A percentile compares a stretch with the other conserved stretches of the same genome.
phyloP scores from a whole-genome alignment of 495 filamentous ascomycete genomes.

The Delitschia confertaspora region DNA sequence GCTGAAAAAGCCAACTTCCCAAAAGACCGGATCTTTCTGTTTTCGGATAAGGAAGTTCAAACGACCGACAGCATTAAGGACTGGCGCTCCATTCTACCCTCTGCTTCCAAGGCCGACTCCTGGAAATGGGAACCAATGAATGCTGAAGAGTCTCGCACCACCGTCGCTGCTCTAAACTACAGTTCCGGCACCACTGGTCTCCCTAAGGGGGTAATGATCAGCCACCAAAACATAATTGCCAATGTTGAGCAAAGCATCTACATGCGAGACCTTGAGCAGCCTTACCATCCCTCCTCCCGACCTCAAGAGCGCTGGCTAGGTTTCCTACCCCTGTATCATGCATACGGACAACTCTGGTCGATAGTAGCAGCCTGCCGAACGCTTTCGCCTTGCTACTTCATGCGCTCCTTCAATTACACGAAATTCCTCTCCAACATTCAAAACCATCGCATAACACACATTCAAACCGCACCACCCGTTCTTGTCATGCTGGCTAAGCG shows the following conservation, averaged over 20 bases:
- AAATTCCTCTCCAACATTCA: constrained; percentile 31
- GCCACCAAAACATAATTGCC: constrained; percentile 36
- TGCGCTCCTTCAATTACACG: constrained; percentile 33
- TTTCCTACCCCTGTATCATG: constrained; percentile 39
- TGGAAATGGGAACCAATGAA: constrained; percentile 42
- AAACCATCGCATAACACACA: constrained; percentile 33
- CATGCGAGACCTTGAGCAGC: constrained; percentile 31
- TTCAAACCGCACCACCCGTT: constrained; percentile 37
- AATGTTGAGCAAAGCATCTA: constrained; percentile 36
- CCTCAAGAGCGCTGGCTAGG: constrained; percentile 35
- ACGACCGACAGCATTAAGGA: constrained; percentile 36
- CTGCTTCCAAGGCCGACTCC: constrained; percentile 36
- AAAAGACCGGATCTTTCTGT: constrained; percentile 42
- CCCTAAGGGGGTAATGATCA: constrained; percentile 38
- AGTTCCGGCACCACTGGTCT: constrained; percentile 41
- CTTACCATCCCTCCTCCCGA: constrained; percentile 11
- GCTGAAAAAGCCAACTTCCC: constrained; percentile 36
- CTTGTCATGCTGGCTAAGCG: constrained; percentile 38
- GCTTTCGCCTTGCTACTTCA: constrained; percentile 32
- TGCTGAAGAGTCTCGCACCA: constrained; percentile 32
- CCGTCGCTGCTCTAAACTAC: constrained; percentile 42
- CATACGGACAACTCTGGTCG: constrained; percentile 42
- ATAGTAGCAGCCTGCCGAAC: constrained; percentile 29
- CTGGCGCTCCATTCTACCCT: constrained; percentile 43
- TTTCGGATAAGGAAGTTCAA: constrained; percentile 36